Evolutionary conservation across 805 yeast species (phyloP).

Genomic region (Ogataea chonburiensis): DNA sequence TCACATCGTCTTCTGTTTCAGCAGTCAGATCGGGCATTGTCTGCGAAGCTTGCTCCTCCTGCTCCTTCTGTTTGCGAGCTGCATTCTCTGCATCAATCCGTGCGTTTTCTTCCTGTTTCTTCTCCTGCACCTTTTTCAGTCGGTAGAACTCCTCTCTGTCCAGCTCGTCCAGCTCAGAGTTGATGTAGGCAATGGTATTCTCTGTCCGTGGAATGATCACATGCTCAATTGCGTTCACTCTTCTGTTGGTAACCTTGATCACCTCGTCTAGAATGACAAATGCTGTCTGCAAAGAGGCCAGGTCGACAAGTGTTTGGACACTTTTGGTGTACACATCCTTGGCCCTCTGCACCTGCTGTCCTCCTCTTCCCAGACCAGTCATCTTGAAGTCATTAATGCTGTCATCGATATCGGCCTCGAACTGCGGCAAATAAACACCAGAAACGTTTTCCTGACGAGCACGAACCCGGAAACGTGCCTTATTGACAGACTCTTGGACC

Average conservation of each 20-base stretch:
- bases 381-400: slow-evolving; percentile 89
- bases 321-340: slow-evolving; percentile 91
- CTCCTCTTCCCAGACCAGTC: slow-evolving; percentile 98
- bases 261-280: slow-evolving; percentile 96
- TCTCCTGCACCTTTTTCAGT: slow-evolving; percentile 92
- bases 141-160: slow-evolving; percentile 98
- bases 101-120: slow-evolving; percentile 80
- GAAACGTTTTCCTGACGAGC: slow-evolving; percentile 95
- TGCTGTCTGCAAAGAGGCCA: slow-evolving; percentile 95
- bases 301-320: slow-evolving; percentile 93
- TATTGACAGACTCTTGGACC: slow-evolving; percentile 90
- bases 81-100: slow-evolving; percentile 56
- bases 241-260: slow-evolving; percentile 94
- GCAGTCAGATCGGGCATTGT: slow-evolving; percentile 28
- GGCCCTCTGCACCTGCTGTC: slow-evolving; percentile 95
- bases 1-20: slow-evolving; percentile 39
- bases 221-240: slow-evolving; percentile 98
- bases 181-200: slow-evolving; percentile 87
- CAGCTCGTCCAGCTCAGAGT: slow-evolving; percentile 93
- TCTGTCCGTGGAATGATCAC: slow-evolving; percentile 97
- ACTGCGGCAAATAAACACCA: slow-evolving; percentile 92
- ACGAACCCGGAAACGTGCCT: slow-evolving; percentile 85
- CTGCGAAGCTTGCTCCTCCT: slow-evolving; percentile 1
- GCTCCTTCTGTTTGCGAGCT: slow-evolving; percentile 30
- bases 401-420: slow-evolving; percentile 80